phyloP scores from a whole-genome alignment of 352 stramenopile genomes.

The Pythium scleroteichum region DNA sequence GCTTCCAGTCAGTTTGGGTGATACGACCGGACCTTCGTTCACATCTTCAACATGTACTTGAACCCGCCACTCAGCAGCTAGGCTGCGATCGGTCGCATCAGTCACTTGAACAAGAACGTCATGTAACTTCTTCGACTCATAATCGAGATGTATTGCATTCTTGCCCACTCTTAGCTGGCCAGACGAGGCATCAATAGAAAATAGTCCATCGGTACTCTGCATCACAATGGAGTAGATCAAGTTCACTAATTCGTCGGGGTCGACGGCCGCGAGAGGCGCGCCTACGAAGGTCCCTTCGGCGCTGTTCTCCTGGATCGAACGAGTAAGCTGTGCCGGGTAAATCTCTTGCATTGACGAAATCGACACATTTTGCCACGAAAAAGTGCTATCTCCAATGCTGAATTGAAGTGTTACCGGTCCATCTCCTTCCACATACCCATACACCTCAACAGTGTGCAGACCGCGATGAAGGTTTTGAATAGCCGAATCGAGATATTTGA shows the following conservation, averaged over 20 bases:
- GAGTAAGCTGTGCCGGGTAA: slow-evolving; percentile 7
- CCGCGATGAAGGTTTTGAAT: slow-evolving; percentile 11
- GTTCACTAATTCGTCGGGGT: slow-evolving; percentile 10
- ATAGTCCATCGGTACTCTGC: slow-evolving; percentile 17
- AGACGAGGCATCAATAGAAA: slow-evolving; percentile 22
- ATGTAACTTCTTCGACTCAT: slow-evolving; percentile 20
- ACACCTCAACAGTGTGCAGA: slow-evolving; percentile 16
- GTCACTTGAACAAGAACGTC: slow-evolving; percentile 17
- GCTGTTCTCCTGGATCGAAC: slow-evolving; percentile 22
- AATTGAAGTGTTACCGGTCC: slow-evolving; percentile 12
- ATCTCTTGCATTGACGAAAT: not conserved
- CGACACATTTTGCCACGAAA: slow-evolving; percentile 19
- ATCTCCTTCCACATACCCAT: slow-evolving; percentile 8
- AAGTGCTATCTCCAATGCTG: not conserved
- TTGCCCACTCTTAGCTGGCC: slow-evolving; percentile 24
- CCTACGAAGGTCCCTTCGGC: slow-evolving; percentile 8
- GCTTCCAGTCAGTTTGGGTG: not conserved
- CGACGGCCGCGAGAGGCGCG: slow-evolving; percentile 8
- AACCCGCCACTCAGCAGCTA: slow-evolving; percentile 13
- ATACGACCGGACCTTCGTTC: slow-evolving; percentile 28
- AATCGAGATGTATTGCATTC: slow-evolving; percentile 22
- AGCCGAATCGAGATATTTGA: slow-evolving; percentile 18
- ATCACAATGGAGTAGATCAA: slow-evolving; percentile 18
- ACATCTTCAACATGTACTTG: slow-evolving; percentile 26
- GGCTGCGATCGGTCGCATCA: slow-evolving; percentile 1